phyloP scores from a whole-genome alignment of 331 rosid genomes.

The Cydonia oblonga region DNA sequence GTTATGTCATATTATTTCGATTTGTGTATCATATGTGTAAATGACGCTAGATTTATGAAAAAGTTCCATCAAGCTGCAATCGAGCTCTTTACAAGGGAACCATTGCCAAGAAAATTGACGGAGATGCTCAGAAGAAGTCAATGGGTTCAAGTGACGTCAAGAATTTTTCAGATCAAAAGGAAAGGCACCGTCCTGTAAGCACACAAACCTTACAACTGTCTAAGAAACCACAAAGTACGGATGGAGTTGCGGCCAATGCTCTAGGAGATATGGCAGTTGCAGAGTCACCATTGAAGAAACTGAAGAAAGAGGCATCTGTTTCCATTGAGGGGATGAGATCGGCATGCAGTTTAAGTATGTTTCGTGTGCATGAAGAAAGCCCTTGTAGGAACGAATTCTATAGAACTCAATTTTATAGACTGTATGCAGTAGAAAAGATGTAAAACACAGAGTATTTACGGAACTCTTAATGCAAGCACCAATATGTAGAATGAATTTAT shows the following conservation, averaged over 20 bases:
- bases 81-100: constrained; percentile 16
- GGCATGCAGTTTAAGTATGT: no score
- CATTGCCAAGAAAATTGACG: constrained; percentile 7
- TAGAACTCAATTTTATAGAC: no score
- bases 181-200: constrained; percentile 15
- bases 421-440: no score
- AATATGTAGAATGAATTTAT: no score
- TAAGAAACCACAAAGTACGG: constrained; percentile 16
- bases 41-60: constrained; percentile 19
- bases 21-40: constrained; percentile 32
- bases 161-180: constrained; percentile 11
- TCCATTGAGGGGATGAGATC: neutral
- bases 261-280: constrained; percentile 23
- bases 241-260: constrained; percentile 15
- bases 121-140: constrained; percentile 15
- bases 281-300: constrained; percentile 30
- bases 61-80: constrained; percentile 3
- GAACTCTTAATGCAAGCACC: no score
- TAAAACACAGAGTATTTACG: no score
- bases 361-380: no score
- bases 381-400: no score
- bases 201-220: constrained; percentile 13
- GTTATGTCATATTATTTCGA: constrained; percentile 38
- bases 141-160: constrained; percentile 9
- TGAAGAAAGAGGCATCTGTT: constrained; percentile 33